A percentile compares a stretch with the other conserved stretches of the same genome.
Evolutionary conservation across 2,329 filamentous ascomycete genomes (phyloP).

Genomic region (Aspergillus viridinutans): DNA sequence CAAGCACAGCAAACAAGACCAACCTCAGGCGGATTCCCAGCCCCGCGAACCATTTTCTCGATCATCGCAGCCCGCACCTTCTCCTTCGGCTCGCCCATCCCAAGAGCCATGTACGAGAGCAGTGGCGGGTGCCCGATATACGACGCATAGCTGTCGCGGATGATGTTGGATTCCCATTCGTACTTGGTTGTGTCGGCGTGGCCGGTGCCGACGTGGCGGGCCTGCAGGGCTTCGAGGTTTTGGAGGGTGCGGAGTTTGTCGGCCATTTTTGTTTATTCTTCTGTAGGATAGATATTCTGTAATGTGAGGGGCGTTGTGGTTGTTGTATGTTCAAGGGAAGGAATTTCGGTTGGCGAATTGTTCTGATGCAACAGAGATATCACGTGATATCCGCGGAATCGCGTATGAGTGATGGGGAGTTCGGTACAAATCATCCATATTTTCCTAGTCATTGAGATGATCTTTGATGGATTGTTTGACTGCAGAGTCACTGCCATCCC

Average conservation of each 20-base stretch:
- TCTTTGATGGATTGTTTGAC: slow-evolving; percentile 9
- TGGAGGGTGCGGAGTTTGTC: slow-evolving; percentile 97
- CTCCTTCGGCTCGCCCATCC: slow-evolving; percentile 73
- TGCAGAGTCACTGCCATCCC: slow-evolving; percentile 27
- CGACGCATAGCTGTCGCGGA: slow-evolving; percentile 85
- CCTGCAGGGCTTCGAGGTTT: slow-evolving; percentile 93
- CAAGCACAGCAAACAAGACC: background rate
- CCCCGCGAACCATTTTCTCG: slow-evolving; percentile 61
- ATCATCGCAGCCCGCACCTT: slow-evolving; percentile 73
- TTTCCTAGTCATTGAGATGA: background rate
- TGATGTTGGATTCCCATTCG: slow-evolving; percentile 95
- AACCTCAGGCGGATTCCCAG: slow-evolving; percentile 58
- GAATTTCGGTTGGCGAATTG: background rate
- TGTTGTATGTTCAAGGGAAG: background rate
- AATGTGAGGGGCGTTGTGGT: background rate
- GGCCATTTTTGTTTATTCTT: slow-evolving; percentile 52
- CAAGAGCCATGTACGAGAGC: slow-evolving; percentile 53
- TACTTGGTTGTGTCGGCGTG: slow-evolving; percentile 95
- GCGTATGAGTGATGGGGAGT: background rate
- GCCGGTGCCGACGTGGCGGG: slow-evolving; percentile 92
- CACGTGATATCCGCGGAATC: slow-evolving; percentile 5
- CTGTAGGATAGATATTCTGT: background rate
- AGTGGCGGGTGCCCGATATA: slow-evolving; percentile 87
- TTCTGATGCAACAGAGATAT: background rate
- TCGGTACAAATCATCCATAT: background rate